Evolutionary conservation across 768 basidiomycete genomes (phyloP).

Genomic region (Mycena sanguinolenta): DNA sequence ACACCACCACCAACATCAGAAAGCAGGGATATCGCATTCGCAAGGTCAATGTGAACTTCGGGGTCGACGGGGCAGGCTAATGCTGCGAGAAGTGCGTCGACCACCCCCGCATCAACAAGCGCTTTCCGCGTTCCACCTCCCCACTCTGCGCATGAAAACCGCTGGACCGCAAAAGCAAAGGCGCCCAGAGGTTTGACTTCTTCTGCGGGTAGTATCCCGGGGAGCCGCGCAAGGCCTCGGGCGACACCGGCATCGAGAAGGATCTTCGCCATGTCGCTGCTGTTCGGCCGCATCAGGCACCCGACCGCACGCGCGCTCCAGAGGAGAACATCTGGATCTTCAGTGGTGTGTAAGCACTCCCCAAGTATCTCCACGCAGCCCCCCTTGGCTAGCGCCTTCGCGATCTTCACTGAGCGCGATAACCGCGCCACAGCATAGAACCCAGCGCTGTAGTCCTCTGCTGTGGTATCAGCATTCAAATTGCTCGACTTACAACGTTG

Average conservation of each 20-base stretch:
- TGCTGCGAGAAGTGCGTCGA: slow-evolving; percentile 44
- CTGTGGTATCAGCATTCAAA: too few relatives aligned
- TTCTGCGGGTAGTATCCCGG: slow-evolving; percentile 41
- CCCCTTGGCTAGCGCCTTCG: slow-evolving; percentile 40
- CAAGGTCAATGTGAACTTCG: slow-evolving; percentile 43
- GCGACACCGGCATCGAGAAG: slow-evolving; percentile 44
- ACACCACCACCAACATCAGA: slow-evolving; percentile 43
- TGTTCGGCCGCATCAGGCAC: slow-evolving; percentile 45
- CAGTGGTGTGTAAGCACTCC: slow-evolving; percentile 35
- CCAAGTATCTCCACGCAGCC: slow-evolving; percentile 38
- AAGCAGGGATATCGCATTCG: slow-evolving; percentile 43
- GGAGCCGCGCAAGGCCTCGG: slow-evolving; percentile 41
- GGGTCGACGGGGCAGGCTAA: slow-evolving; percentile 40
- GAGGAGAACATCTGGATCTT: slow-evolving; percentile 38
- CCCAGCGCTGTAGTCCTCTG: slow-evolving; percentile 39
- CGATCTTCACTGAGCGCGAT: slow-evolving; percentile 43
- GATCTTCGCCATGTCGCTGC: slow-evolving; percentile 41
- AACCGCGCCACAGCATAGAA: slow-evolving; percentile 42
- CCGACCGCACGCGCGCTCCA: slow-evolving; percentile 43
- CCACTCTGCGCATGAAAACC: slow-evolving; percentile 45
- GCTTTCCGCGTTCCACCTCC: slow-evolving; percentile 41
- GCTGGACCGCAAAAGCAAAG: slow-evolving; percentile 44
- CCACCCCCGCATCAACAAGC: slow-evolving; percentile 44
- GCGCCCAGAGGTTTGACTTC: slow-evolving; percentile 42
- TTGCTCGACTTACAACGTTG: slow-evolving; percentile 26